Evolutionary conservation across 768 basidiomycete genomes (phyloP), one percentile per base, ranked within the genome.

Genomic region (Clathrus columnatus): DNA sequence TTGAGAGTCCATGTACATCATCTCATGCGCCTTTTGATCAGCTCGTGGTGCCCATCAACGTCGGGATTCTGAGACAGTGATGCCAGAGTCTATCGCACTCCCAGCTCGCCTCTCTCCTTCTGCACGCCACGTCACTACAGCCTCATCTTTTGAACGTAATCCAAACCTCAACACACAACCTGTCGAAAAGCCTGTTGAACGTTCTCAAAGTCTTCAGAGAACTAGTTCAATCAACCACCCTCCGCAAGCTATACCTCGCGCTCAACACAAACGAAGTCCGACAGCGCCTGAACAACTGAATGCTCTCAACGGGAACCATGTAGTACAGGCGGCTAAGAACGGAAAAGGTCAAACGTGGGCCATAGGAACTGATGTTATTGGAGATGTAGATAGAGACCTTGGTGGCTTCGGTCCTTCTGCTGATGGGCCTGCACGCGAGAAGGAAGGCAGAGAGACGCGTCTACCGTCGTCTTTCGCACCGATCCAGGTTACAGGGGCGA

Each of bases 51-150:
- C 66, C 1, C 87, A 90, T 64, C 76, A 73, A 61, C 81, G 87
- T 49, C 78, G 81, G 24, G 87, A 89, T 56, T 89, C 87, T 0
- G 87, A 91, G 59, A 89, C 87, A 16, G 52, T 55, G 8, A 28
- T 48, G 30, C 54, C 57, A 36, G 46, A 54, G 3, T 43, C 45
- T 26, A 7, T 54, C 6, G 23, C 51, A 26, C 11, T 65, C 24
- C 68, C 69, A 43, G 55, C 21, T 27, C 67, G 68, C 27, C 29
- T 67, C 21, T 70, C 69, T 16, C 69, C 69, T 4, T 71, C 69
- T 28, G 55, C 63, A 29, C 66, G 66, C 44, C 47, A 62, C 65
- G 41, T 11, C 50, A 56, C 11, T 24, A 29, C n/a, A n/a, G n/a
- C n/a, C n/a, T n/a, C 36, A 14, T 16, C 29, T 14, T 7, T 24